These are phyloP conservation scores for Neopestalotiopsis rosae DNA, from an alignment of 2,329 filamentous ascomycete species.

Conservation along the genomic window DNA sequence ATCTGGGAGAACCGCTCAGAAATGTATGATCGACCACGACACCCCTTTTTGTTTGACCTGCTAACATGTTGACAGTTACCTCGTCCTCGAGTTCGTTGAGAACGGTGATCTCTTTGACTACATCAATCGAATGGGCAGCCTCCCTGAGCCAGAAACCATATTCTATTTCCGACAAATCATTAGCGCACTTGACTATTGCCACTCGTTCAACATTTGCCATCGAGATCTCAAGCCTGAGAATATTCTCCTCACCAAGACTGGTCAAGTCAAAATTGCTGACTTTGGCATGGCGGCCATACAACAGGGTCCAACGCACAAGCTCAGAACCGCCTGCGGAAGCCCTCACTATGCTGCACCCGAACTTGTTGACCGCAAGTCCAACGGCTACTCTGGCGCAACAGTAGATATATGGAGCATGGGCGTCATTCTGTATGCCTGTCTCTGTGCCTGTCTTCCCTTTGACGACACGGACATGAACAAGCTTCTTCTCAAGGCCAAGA, in stretches of 20 bases:
- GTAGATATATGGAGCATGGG: conserved; percentile 96
- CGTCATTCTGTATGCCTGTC: conserved; percentile 85
- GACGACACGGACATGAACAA: conserved; percentile 67
- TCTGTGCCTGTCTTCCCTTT: conserved; percentile 86
- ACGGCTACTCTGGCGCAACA: conserved; percentile 76
- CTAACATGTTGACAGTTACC: conserved; percentile 67
- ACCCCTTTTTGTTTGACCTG: conserved; percentile 21
- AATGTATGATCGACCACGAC: conserved; percentile 66
- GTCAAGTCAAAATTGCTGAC: conserved; percentile 91
- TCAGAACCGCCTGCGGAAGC: conserved; percentile 92
- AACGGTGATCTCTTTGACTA: conserved; percentile 83
- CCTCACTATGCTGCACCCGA: conserved; percentile 97
- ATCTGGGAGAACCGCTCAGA: conserved; percentile 98
- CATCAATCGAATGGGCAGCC: conserved; percentile 74
- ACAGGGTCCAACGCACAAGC: conserved; percentile 77
- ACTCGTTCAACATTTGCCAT: conserved; percentile 94
- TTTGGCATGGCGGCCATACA: conserved; percentile 96
- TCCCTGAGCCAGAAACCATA: conserved; percentile 81
- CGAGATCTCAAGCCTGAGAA: conserved; percentile 97
- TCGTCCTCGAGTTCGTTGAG: conserved; percentile 92
- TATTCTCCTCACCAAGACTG: conserved; percentile 79
- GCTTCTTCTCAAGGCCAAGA: conserved; percentile 67
- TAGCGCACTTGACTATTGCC: conserved; percentile 88
- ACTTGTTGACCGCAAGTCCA: conserved; percentile 72
- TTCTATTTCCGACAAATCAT: conserved; percentile 93